Evolutionary conservation across 257 asterid genomes (phyloP).

Genomic region (Solanum habrochaites): DNA sequence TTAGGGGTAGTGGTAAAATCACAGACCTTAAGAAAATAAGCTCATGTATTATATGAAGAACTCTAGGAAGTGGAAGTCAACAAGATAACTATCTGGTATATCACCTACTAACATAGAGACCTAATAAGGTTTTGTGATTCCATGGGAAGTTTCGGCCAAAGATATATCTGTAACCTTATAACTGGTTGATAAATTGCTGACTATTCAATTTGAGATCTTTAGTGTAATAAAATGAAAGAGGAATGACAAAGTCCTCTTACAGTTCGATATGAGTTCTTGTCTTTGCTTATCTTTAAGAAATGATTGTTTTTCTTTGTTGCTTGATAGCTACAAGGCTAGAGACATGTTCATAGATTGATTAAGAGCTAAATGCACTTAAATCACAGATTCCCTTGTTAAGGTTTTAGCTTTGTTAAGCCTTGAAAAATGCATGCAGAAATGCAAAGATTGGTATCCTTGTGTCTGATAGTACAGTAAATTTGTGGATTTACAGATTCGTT

Average conservation of each 20-base stretch:
- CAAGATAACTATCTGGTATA: neutral
- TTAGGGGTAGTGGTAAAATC: neutral
- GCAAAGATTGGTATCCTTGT: neutral
- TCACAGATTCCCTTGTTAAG: neutral
- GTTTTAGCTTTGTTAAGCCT: neutral
- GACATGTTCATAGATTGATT: neutral
- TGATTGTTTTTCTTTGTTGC: neutral
- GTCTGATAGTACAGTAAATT: neutral
- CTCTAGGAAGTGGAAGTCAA: neutral
- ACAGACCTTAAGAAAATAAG: neutral
- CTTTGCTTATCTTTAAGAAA: neutral
- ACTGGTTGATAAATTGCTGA: neutral
- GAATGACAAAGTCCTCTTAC: neutral
- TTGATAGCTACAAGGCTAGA: neutral
- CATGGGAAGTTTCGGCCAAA: neutral
- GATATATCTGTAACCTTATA: neutral
- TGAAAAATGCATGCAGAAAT: neutral
- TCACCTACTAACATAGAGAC: neutral
- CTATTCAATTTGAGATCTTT: neutral
- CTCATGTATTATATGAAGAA: neutral
- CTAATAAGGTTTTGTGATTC: neutral
- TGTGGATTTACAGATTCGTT: slow-evolving; percentile 8
- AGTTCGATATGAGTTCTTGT: neutral
- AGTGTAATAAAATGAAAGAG: neutral
- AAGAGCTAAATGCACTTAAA: neutral